Base-by-base conservation (phyloP, 2,329 filamentous ascomycete species). In the Epichloe scottii region DNA sequence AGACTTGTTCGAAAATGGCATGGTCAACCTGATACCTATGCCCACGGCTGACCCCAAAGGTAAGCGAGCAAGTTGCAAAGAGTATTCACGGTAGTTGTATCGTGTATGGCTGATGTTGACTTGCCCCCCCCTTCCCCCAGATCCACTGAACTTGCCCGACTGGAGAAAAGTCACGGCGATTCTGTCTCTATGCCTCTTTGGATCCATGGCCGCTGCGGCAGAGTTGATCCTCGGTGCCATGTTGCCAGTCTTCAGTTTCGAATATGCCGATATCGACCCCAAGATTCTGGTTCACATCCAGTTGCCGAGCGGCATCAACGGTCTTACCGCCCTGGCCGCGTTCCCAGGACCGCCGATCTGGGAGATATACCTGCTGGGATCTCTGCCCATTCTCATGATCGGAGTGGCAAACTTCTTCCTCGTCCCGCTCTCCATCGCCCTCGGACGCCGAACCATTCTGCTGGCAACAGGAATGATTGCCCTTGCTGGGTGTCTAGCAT, bases 181-280 rank as follows among this genome's bases (percentile, higher is more conserved):
- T n/a, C 26, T 50, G 6, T 38, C 42, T 4, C 41, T 50, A 1
- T 44, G 48, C 34, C 48, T 50, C 34, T 50, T 50, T 12, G 48
- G 48, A 38, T 44, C 48, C 34, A 50, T 50, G 48, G 40, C 48
- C 3, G 48, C 48, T 1, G 40, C 48, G 2, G 48, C 48, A 33
- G 48, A 50, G 35, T 15, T 50, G 21, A 50, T 50, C 19, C 42
- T 50, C n/a, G 48, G 48, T 14, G 41, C 48, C 23, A 45, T 50
- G 40, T 14, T 50, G 8, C 48, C 48, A 3, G 42, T 50, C 8
- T 50, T 50, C 35, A 45, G 41, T 26, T 50, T 50, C 19, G 48
- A 50, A 26, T 50, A 50, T 21, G 48, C 48, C 11, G 48, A 33
- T 12, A 41, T 50, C 19, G n/a, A 50, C 17, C 48, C 48, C 2